A percentile compares a stretch with the other conserved stretches of the same genome.
These are phyloP conservation scores for Fusarium sp. DNA, from an alignment of 2,329 filamentous ascomycete genomes.

Conservation along the genomic window DNA sequence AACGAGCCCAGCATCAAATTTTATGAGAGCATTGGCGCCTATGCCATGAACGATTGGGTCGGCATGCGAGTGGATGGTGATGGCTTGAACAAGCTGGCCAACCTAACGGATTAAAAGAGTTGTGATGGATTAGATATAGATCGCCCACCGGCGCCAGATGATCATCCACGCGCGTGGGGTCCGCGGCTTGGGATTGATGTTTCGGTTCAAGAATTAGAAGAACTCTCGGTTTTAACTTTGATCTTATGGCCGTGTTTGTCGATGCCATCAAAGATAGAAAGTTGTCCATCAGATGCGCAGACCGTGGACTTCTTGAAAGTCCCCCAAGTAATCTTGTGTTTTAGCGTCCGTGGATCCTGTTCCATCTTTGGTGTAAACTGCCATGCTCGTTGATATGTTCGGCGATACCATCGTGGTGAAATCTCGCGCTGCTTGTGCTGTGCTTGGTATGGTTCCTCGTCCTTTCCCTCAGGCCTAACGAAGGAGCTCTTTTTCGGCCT, in stretches of 20 bases:
- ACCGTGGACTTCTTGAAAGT: conserved; percentile 39
- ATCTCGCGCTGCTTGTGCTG: conserved; percentile 46
- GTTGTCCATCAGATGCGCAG: conserved; percentile 47
- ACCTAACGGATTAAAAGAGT: conserved; percentile 46
- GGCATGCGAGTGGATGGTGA: conserved; percentile 79
- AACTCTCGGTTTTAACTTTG: not conserved
- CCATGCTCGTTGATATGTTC: conserved; percentile 61
- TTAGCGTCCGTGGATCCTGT: conserved; percentile 43
- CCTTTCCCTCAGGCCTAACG: conserved; percentile 31
- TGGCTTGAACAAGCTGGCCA: conserved; percentile 69
- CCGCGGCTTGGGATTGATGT: not conserved
- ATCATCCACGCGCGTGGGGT: not conserved
- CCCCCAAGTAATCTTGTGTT: conserved; percentile 61
- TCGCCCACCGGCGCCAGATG: not conserved
- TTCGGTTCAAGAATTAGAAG: not conserved
- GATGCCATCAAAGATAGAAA: conserved; percentile 61
- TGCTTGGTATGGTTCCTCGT: conserved; percentile 52
- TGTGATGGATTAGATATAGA: not conserved
- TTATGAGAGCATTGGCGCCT: conserved; percentile 78
- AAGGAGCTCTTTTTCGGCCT: conserved; percentile 42
- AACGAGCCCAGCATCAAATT: conserved; percentile 92
- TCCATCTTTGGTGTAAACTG: conserved; percentile 55
- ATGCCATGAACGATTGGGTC: conserved; percentile 76
- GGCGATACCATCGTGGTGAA: conserved; percentile 56
- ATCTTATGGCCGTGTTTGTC: conserved; percentile 43